These are phyloP conservation scores for Bruguiera gymnorhiza DNA, from an alignment of 345 rosid species.

Conservation along the genomic window DNA sequence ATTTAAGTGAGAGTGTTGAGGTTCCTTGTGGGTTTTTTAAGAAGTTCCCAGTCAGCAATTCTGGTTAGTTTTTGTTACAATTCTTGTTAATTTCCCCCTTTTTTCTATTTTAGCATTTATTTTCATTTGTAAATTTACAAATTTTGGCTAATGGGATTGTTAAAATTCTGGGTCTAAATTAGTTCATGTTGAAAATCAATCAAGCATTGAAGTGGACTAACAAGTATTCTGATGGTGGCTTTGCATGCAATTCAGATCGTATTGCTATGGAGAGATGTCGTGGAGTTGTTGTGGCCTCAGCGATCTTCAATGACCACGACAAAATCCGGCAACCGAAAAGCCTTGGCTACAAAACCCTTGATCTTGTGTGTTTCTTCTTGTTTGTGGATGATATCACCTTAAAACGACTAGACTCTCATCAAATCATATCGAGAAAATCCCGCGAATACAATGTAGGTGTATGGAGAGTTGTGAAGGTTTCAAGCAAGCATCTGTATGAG, in stretches of 20 bases:
- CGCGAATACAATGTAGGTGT: slow-evolving; percentile 39
- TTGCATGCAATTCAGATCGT: slow-evolving; percentile 43
- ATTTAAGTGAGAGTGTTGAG: slow-evolving; percentile 26
- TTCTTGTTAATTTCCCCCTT: not conserved
- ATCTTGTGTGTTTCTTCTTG: slow-evolving; percentile 75
- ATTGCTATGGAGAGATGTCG: slow-evolving; percentile 71
- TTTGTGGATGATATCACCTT: slow-evolving; percentile 69
- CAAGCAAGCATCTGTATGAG: slow-evolving; percentile 35
- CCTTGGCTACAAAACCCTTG: slow-evolving; percentile 64
- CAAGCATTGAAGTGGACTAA: not conserved
- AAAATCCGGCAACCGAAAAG: slow-evolving; percentile 81
- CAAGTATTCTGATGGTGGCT: not conserved
- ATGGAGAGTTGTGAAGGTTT: slow-evolving; percentile 64
- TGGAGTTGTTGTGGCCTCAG: slow-evolving; percentile 75
- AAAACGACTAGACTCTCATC: slow-evolving; percentile 40
- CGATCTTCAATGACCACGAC: slow-evolving; percentile 87
- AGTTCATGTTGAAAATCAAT: not conserved
- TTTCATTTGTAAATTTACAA: not conserved
- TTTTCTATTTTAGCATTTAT: slow-evolving; percentile 5
- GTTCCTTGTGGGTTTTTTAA: slow-evolving; percentile 83
- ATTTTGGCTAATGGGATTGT: not conserved
- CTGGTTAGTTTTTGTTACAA: slow-evolving; percentile 45
- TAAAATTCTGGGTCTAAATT: not conserved
- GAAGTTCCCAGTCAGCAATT: slow-evolving; percentile 49
- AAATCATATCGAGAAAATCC: slow-evolving; percentile 36